Percentiles rank a stretch among this genome's conserved stretches.
Conservation (phyloP, 208 protist species). For the Wallacemonas sp. region DNA sequence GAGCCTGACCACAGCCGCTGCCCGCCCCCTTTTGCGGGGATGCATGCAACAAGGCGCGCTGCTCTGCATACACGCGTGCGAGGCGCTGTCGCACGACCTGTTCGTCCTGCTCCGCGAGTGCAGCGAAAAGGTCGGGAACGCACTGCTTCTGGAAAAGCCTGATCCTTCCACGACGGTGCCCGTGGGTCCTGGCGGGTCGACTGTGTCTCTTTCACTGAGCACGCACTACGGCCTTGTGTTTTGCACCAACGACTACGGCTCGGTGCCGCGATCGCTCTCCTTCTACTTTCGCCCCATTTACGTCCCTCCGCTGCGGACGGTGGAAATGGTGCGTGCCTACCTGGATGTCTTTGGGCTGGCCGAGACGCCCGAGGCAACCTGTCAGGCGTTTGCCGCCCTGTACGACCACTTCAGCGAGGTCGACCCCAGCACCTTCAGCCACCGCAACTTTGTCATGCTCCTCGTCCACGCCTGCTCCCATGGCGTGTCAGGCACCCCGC, state of each 20-base stretch:
- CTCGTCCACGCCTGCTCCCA: conserved; percentile 27
- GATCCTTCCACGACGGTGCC: conserved; percentile 21
- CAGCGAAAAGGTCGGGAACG: conserved; percentile 11
- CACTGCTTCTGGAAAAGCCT: conserved; percentile 14
- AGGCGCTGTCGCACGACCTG: conserved; percentile 33
- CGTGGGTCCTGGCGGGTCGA: conserved; percentile 28
- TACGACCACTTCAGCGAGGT: conserved; percentile 59
- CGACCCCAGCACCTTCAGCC: conserved; percentile 47
- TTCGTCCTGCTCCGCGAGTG: conserved; percentile 9
- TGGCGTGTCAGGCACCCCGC: background rate
- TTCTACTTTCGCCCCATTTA: conserved; percentile 54
- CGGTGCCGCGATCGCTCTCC: conserved; percentile 30
- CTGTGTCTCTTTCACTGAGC: conserved; percentile 22
- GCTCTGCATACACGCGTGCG: conserved; percentile 62
- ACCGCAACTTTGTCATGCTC: conserved; percentile 38
- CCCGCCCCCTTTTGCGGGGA: conserved; percentile 54
- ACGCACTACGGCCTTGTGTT: conserved; percentile 32
- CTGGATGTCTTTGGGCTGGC: conserved; percentile 47
- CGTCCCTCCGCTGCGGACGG: conserved; percentile 31
- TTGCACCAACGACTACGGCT: conserved; percentile 23
- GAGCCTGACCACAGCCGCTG: conserved; percentile 29
- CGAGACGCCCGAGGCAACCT: conserved; percentile 18
- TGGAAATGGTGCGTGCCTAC: conserved; percentile 41
- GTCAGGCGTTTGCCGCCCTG: conserved; percentile 47
- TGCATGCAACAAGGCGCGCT: conserved; percentile 60